phyloP scores from a whole-genome alignment of 306 rosid genomes.

The Quercus wislizeni region DNA sequence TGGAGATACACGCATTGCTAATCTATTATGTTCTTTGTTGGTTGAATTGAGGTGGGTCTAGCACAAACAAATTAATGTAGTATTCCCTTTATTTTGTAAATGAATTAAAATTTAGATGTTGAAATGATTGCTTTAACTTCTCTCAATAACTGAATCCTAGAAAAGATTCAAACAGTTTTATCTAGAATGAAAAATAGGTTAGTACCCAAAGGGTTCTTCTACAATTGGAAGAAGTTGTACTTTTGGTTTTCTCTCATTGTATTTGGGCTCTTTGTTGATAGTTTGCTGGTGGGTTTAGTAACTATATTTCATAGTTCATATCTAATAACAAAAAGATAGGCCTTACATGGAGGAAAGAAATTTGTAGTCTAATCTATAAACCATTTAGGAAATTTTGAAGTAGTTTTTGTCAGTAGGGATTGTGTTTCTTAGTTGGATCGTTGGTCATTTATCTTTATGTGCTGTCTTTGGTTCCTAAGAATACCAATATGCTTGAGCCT shows the following conservation, averaged over 20 bases:
- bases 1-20: background rate
- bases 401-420: background rate
- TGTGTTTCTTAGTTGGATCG: background rate
- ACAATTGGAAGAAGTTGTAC: background rate
- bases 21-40: background rate
- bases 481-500: background rate
- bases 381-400: background rate
- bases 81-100: background rate
- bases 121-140: background rate
- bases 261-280: background rate
- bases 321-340: background rate
- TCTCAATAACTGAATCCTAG: background rate
- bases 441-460: background rate
- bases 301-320: background rate
- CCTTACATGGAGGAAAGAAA: background rate
- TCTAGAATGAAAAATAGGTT: background rate
- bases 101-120: background rate
- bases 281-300: background rate
- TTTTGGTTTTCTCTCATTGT: background rate
- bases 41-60: background rate
- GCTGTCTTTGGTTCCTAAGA: background rate
- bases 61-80: background rate
- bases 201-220: background rate
- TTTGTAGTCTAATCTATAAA: background rate
- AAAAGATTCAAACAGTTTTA: background rate